Conservation (phyloP, 2,329 filamentous ascomycete genomes). For the Tolypocladium album region DNA sequence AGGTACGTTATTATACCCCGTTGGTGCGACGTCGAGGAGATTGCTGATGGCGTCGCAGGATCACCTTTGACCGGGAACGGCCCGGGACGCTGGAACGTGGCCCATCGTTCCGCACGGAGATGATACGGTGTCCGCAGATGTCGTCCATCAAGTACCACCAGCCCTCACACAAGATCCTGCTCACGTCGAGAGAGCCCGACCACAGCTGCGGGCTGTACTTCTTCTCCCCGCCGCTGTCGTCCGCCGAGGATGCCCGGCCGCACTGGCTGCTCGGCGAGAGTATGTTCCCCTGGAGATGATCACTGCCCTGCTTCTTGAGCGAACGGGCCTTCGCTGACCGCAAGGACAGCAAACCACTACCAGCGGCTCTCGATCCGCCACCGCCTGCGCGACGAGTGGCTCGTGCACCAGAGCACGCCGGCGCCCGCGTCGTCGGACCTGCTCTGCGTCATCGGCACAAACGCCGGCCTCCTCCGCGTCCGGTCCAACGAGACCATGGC, state of each 20-base stretch:
- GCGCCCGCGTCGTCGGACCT: conserved; percentile 28
- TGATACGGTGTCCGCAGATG: conserved; percentile 26
- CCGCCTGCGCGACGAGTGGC: conserved; percentile 14
- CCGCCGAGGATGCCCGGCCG: conserved; percentile 15
- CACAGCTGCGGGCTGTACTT: conserved; percentile 21
- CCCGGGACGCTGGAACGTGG: background rate
- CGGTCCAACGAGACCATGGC: conserved; percentile 17
- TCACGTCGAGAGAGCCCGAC: conserved; percentile 27
- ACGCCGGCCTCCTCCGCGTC: conserved; percentile 31
- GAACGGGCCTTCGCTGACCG: background rate
- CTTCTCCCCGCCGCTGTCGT: conserved; percentile 24
- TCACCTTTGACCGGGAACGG: conserved; percentile 4
- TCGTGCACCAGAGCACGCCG: conserved; percentile 29
- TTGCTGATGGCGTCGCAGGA: conserved; percentile 1
- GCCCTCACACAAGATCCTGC: conserved; percentile 27
- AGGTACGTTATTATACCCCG: conserved; percentile 16
- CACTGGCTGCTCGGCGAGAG: conserved; percentile 27
- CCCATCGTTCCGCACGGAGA: conserved; percentile 18
- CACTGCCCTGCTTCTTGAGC: too few species aligned
- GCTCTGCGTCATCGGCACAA: conserved; percentile 37
- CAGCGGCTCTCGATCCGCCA: conserved; percentile 18
- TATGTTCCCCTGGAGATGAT: conserved; percentile 8
- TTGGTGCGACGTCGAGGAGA: background rate
- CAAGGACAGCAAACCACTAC: conserved; percentile 17
- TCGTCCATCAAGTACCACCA: conserved; percentile 37